Evolutionary conservation across 345 rosid genomes (phyloP).

Genomic region (Mallotus nudiflorus): DNA sequence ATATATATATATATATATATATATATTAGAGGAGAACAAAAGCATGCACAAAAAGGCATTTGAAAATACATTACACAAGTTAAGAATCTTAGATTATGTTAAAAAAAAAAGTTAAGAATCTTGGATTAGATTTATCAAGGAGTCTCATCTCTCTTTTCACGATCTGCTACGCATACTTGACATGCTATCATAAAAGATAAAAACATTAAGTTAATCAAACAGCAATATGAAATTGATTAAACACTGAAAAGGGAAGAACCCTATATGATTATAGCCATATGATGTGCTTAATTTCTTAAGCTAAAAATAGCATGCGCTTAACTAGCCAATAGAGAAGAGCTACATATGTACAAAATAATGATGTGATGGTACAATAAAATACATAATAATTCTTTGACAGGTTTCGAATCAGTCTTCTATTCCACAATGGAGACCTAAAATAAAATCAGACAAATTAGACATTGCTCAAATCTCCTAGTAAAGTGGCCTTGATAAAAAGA

Average conservation of each 20-base stretch:
- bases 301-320: neutral
- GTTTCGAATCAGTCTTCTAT: constrained; percentile 18
- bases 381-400: neutral
- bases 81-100: neutral
- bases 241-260: constrained; percentile 15
- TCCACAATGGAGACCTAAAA: neutral
- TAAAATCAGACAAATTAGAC: neutral
- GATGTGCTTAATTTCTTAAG: constrained; percentile 15
- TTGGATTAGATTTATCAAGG: constrained; percentile 12
- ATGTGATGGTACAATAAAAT: neutral
- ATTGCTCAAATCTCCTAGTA: neutral
- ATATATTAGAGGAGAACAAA: no score
- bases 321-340: constrained; percentile 6
- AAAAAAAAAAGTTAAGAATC: neutral
- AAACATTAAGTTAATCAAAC: neutral
- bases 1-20: no score
- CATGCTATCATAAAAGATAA: constrained; percentile 12
- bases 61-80: no score
- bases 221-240: constrained; percentile 17
- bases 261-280: constrained; percentile 3
- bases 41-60: no score
- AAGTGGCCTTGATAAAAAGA: no score
- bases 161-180: neutral
- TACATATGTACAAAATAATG: neutral
- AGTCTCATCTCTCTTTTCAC: constrained; percentile 17